Evolutionary conservation across 148 eudicot species (phyloP), one percentile per base, ranked within the genome.

Genomic region (Rhododendron ovatum): DNA sequence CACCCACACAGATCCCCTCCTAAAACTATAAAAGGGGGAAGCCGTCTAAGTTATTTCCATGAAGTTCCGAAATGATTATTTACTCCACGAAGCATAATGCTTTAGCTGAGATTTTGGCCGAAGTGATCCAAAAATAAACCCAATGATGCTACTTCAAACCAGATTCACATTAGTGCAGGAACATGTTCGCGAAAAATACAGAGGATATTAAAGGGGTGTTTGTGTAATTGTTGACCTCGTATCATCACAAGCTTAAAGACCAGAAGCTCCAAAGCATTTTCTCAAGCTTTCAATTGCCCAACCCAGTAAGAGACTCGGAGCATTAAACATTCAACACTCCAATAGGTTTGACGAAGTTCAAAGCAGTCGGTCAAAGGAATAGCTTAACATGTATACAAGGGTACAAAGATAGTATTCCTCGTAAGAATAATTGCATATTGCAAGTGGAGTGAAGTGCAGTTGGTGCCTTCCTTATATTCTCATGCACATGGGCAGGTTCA

Each of bases 401-500:
- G n/a, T 7, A 63, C 7, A 48, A 18, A 45, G 4, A 20, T 24
- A 22, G 24, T 13, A 80, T 37, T 50, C n/a, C 63, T 4, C 6
- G 43, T 35, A 20, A 76, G 3, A 67, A 71, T 5, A 69, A 33
- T 13, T 18, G 55, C 24, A 78, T 86, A 96, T 41, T 41, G 45
- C 7, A 41, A 41, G 45, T 41, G 45, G 45, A 41, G 45, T 41
- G 45, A 41, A 41, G 45, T 41, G 45, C 45, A 41, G 45, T 41
- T 41, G 45, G 45, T 41, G 45, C 1, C 45, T 41, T 7, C 45
- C 7, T 41, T 41, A 5, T 41, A 41, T 41, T 41, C 45, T 1
- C 7, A 41, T 6, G 45, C 45, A 41, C 45, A 6, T 41, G 45
- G 45, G 45, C 7, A 41, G 45, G 45, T 41, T 41, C 7, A 7